Percentiles rank a stretch among this genome's conserved stretches.
Evolutionary conservation across 257 asterid genomes (phyloP).

Genomic region (Salvia rosmarinus): DNA sequence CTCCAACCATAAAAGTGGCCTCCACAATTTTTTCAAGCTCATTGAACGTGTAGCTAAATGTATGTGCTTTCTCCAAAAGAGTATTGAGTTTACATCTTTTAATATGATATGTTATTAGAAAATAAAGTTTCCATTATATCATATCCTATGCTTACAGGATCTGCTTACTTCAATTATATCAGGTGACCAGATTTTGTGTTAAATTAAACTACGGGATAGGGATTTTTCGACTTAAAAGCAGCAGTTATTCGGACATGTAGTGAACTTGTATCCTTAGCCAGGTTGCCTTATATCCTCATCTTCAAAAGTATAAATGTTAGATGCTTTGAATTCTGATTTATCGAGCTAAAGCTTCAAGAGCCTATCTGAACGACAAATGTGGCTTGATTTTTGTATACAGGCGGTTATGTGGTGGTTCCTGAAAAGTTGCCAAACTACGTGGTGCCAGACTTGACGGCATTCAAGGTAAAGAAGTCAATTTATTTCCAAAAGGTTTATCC

Average conservation of each 20-base stretch:
- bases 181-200: neutral
- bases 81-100: too few relatives aligned
- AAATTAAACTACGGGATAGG: neutral
- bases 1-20: neutral
- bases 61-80: too few relatives aligned
- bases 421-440: conserved; percentile 84
- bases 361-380: neutral
- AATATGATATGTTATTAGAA: too few relatives aligned
- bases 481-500: neutral
- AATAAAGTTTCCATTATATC: neutral
- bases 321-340: neutral
- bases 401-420: conserved; percentile 74
- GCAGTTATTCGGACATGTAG: neutral
- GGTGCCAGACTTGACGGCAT: conserved; percentile 77
- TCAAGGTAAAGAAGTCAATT: conserved; percentile 59
- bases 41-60: neutral
- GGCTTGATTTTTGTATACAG: conserved; percentile 40
- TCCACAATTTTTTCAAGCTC: neutral
- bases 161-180: neutral
- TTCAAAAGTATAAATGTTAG: neutral
- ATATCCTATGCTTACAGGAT: neutral
- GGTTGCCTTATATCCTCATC: neutral
- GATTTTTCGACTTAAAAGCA: neutral
- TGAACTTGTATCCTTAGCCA: conserved; percentile 2
- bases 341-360: neutral